phyloP scores from a whole-genome alignment of 148 eudicot species.

The Chenopodium formosanum region DNA sequence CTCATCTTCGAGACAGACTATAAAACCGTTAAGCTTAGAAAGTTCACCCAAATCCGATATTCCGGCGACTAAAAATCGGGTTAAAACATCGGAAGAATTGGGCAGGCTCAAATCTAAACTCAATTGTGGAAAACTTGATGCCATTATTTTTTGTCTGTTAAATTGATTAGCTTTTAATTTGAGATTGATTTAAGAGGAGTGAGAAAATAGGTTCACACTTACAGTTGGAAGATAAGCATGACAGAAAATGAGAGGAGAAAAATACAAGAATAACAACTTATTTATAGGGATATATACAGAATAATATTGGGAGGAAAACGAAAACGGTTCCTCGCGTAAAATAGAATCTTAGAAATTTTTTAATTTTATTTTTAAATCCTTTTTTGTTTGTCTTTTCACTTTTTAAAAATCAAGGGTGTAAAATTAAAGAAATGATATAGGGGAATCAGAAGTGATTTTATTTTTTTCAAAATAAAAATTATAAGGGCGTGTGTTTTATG shows the following conservation, averaged over 20 bases:
- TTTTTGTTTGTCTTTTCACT: neutral
- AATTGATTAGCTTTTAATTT: too few relatives aligned
- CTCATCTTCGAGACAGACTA: constrained; percentile 44
- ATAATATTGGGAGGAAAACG: neutral
- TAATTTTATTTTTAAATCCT: neutral
- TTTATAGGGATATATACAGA: neutral
- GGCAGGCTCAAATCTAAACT: constrained; percentile 39
- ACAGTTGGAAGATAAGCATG: constrained; percentile 11
- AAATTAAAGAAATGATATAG: constrained; percentile 14
- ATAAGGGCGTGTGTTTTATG: neutral
- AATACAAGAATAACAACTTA: neutral
- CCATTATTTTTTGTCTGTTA: constrained; percentile 26
- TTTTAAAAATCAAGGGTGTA: constrained; percentile 13
- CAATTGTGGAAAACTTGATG: constrained; percentile 26
- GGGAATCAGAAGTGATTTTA: neutral
- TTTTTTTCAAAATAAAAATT: neutral
- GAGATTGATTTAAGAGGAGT: neutral
- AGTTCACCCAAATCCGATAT: constrained; percentile 23
- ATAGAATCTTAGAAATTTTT: constrained; percentile 19
- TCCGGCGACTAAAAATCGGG: constrained; percentile 24
- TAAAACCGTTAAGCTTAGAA: constrained; percentile 33
- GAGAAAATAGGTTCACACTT: constrained; percentile 7
- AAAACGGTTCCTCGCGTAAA: constrained; percentile 50
- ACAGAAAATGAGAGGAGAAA: neutral
- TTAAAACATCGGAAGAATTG: constrained; percentile 25